A percentile compares a stretch with the other conserved stretches of the same genome.
Conservation (phyloP, 495 filamentous ascomycete genomes). For the Thozetella sp. region DNA sequence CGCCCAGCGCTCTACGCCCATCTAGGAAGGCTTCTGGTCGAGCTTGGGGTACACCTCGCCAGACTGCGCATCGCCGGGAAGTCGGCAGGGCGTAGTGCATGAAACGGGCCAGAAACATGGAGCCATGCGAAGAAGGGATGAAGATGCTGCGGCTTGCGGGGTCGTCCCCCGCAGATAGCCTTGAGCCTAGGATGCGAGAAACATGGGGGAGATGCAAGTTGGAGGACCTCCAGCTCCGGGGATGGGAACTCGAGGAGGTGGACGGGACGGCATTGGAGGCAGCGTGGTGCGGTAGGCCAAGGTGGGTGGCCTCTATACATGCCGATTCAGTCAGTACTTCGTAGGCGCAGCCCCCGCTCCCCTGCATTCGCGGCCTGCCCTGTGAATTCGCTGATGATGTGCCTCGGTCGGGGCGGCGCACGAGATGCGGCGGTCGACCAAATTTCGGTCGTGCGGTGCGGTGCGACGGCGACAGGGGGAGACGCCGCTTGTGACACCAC, state of each 20-base stretch:
- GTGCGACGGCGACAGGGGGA: too few relatives aligned
- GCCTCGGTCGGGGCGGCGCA: not conserved
- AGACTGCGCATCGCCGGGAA: not conserved
- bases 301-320: too few relatives aligned
- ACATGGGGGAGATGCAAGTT: not conserved
- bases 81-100: not conserved
- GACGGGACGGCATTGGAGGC: too few relatives aligned
- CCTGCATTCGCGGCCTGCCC: too few relatives aligned
- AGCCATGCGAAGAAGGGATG: not conserved
- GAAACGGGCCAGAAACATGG: conserved; percentile 2
- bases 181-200: not conserved
- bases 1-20: not conserved
- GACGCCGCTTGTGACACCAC: not conserved
- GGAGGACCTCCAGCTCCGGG: too few relatives aligned
- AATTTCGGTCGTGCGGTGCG: not conserved
- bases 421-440: too few relatives aligned
- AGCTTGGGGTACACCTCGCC: not conserved
- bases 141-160: not conserved
- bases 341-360: too few relatives aligned
- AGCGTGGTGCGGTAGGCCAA: too few relatives aligned
- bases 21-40: not conserved
- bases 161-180: not conserved
- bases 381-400: too few relatives aligned
- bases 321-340: too few relatives aligned
- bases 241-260: too few relatives aligned